Evolutionary conservation across 768 basidiomycete genomes (phyloP).

Genomic region (Lactarius sp.): DNA sequence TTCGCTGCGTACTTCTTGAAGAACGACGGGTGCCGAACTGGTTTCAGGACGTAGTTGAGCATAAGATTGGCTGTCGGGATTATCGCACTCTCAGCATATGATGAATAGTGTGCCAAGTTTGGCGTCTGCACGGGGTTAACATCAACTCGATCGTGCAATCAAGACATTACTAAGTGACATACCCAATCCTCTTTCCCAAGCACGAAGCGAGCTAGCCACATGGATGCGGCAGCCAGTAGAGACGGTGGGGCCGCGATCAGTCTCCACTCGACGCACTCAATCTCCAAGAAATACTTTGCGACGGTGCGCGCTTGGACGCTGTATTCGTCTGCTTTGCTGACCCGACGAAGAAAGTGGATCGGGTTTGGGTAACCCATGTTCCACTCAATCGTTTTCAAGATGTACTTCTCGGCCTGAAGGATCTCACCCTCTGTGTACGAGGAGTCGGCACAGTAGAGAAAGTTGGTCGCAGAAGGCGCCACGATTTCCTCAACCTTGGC

Average conservation of each 20-base stretch:
- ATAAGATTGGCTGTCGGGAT: slow-evolving; percentile 80
- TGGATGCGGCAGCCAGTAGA: slow-evolving; percentile 72
- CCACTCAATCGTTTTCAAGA: slow-evolving; percentile 82
- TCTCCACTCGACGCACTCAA: slow-evolving; percentile 75
- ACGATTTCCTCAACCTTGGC: slow-evolving; percentile 93
- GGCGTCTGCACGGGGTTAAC: slow-evolving; percentile 61
- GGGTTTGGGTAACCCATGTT: slow-evolving; percentile 84
- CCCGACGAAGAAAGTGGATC: slow-evolving; percentile 80
- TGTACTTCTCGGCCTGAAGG: slow-evolving; percentile 82
- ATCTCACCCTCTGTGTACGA: slow-evolving; percentile 77
- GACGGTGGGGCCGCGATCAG: slow-evolving; percentile 73
- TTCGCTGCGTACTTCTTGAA: slow-evolving; percentile 86
- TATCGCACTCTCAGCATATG: slow-evolving; percentile 74
- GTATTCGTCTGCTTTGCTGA: slow-evolving; percentile 92
- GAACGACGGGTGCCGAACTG: slow-evolving; percentile 68
- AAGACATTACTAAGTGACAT: slow-evolving; percentile 30
- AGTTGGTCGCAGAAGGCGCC: slow-evolving; percentile 77
- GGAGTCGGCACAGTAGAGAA: slow-evolving; percentile 73
- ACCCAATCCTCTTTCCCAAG: slow-evolving; percentile 88
- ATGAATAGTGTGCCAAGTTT: slow-evolving; percentile 83
- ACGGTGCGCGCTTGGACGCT: slow-evolving; percentile 81
- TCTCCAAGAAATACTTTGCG: slow-evolving; percentile 88
- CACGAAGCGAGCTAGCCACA: slow-evolving; percentile 80
- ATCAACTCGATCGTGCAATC: slow-evolving; percentile 18
- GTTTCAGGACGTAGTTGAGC: slow-evolving; percentile 80